Conservation (phyloP, 2,329 filamentous ascomycete genomes). For the Hypoxylon sp. region DNA sequence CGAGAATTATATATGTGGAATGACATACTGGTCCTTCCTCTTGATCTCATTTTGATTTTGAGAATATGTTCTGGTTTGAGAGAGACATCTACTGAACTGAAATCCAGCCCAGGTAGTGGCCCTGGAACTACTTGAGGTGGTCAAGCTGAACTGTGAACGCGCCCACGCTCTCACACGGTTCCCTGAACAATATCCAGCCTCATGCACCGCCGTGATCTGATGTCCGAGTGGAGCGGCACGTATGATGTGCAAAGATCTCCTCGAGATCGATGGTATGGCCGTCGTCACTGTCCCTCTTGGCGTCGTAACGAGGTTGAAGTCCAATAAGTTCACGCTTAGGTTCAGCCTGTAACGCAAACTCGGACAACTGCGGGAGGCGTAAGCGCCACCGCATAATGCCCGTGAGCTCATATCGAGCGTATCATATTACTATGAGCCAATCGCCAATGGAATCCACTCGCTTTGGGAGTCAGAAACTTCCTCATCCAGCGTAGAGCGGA, state of each 20-base stretch:
- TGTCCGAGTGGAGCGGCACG: not conserved
- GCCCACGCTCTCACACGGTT: not conserved
- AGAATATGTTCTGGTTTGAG: slow-evolving; percentile 5
- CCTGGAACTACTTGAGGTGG: not conserved
- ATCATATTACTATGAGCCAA: slow-evolving; percentile 39
- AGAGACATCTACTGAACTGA: slow-evolving; percentile 24
- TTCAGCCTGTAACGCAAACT: slow-evolving; percentile 13
- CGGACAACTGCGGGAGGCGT: slow-evolving; percentile 34
- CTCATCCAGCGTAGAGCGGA: not conserved
- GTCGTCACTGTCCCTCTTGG: not conserved
- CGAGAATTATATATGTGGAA: slow-evolving; percentile 10
- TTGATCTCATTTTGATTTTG: slow-evolving; percentile 22
- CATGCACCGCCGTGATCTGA: not conserved
- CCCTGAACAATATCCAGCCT: not conserved
- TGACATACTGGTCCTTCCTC: slow-evolving; percentile 34
- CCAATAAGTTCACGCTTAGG: slow-evolving; percentile 4
- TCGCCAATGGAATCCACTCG: not conserved
- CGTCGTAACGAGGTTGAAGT: not conserved
- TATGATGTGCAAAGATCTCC: slow-evolving; percentile 13
- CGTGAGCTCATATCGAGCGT: slow-evolving; percentile 39
- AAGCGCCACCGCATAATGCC: slow-evolving; percentile 39
- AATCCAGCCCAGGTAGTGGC: not conserved
- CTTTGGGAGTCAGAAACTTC: not conserved
- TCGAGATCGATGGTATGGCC: not conserved
- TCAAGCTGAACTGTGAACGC: not conserved